Conservation (phyloP, 805 yeast species). For the Zygoascus flipseniorum region DNA sequence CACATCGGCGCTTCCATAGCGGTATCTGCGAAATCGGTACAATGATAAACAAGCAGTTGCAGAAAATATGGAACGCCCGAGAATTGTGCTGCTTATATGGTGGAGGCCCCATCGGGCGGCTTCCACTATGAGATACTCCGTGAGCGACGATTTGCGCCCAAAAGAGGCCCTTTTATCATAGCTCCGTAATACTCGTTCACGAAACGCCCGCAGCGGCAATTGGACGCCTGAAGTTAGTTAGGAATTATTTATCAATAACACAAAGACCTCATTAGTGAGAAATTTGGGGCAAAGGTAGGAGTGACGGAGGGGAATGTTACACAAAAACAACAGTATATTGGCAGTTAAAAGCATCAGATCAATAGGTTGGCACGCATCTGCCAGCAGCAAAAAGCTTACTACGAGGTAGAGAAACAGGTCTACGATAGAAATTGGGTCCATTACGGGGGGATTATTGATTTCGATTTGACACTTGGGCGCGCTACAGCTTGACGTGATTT, state of each 20-base stretch:
- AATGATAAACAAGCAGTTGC: conserved; percentile 16
- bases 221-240: conserved; percentile 7
- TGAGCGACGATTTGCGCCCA: conserved; percentile 16
- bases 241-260: too few relatives aligned
- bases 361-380: too few relatives aligned
- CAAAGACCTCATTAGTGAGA: too few relatives aligned
- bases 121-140: conserved; percentile 19
- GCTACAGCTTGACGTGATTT: too few relatives aligned
- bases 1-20: conserved; percentile 24
- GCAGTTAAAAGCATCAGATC: neutral
- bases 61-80: conserved; percentile 20
- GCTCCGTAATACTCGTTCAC: conserved; percentile 17
- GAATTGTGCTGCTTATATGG: conserved; percentile 16
- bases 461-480: too few relatives aligned
- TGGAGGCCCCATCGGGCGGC: conserved; percentile 19
- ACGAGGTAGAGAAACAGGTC: conserved; percentile 5
- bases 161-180: conserved; percentile 21
- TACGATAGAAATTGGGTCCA: conserved; percentile 9
- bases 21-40: conserved; percentile 20
- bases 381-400: neutral
- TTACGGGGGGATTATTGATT: neutral
- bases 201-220: conserved; percentile 19
- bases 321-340: neutral
- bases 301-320: neutral
- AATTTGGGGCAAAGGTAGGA: neutral